Evolutionary conservation across 148 eudicot genomes (phyloP).

Genomic region (Rhododendron williamsianum): DNA sequence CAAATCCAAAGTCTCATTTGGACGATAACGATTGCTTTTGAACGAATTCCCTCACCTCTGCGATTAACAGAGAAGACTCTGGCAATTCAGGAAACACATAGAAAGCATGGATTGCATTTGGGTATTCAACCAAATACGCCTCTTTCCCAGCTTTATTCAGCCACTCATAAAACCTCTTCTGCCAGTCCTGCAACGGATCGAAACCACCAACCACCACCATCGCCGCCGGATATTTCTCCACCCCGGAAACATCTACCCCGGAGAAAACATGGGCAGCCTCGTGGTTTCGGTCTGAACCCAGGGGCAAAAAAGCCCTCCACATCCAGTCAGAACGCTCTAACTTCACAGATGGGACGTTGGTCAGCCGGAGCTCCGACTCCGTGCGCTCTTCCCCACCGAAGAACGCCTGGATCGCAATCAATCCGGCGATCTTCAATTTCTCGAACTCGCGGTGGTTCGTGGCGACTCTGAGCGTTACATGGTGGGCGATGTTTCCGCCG

Average conservation of each 20-base stretch:
- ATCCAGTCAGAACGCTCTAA: slow-evolving; percentile 21
- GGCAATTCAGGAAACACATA: slow-evolving; percentile 20
- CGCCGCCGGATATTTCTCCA: slow-evolving; percentile 24
- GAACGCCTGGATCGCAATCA: slow-evolving; percentile 30
- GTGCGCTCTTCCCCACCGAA: slow-evolving; percentile 14
- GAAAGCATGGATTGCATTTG: slow-evolving; percentile 28
- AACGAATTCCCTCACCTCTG: slow-evolving; percentile 20
- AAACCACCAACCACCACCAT: slow-evolving; percentile 17
- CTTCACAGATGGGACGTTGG: neutral
- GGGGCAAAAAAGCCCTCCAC: slow-evolving; percentile 45
- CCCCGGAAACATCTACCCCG: neutral
- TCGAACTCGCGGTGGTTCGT: neutral
- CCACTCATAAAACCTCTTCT: slow-evolving; percentile 22
- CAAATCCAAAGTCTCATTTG: neutral
- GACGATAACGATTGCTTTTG: slow-evolving; percentile 8
- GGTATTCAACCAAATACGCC: slow-evolving; percentile 33
- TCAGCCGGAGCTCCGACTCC: slow-evolving; percentile 27
- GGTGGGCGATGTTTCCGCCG: slow-evolving; percentile 1
- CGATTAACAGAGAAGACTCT: slow-evolving; percentile 16
- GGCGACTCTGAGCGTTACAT: neutral
- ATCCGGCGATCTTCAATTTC: slow-evolving; percentile 23
- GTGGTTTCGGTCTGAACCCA: slow-evolving; percentile 34
- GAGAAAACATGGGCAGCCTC: slow-evolving; percentile 20
- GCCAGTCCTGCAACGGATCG: slow-evolving; percentile 28
- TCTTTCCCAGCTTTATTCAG: slow-evolving; percentile 27